Base-by-base conservation (phyloP, 2,329 filamentous ascomycete species). In the Xylaria sp. region DNA sequence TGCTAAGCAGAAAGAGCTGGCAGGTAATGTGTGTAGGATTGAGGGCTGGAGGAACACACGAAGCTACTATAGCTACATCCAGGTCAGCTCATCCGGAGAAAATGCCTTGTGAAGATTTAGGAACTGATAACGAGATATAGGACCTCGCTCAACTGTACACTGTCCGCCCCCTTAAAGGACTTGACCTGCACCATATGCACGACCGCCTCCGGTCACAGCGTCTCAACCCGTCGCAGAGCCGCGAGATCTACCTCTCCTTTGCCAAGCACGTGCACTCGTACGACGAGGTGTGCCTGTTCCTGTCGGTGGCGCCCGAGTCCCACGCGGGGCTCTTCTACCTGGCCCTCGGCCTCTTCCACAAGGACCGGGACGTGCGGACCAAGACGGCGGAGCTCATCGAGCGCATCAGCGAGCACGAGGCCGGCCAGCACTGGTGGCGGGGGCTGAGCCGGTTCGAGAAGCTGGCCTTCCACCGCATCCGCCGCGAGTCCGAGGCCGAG, bases 31-130 rank as follows among this genome's bases (percentile, higher is more conserved):
- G 43, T 91, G 90, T 52, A 83, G 94, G 52, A 95, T 99, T 57
- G 94, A 99, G 75, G 94, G 93, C 52, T 99, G 94, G 94, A 86
- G 94, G 63, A 95, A 91, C 60, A 97, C 94, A 1, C 83, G 94
- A 56, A 96, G 91, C 67, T 99, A 99, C 70, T 96, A 95, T 74
- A 92, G 90, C 62, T 97, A 91, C 69, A 93, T 97, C 60, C 91
- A 96, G 77, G 90, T 87, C 72, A 64, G 77, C 38, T n/a, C 11
- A 34, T 34, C 29, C 20, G 2, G 2, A 29, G 44, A 34, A 49
- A 7, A 34, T 20, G 24, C 44, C 29, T 21, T 44, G 5, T 18
- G 63, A 71, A 38, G 68, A 70, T 57, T 72, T 71, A 51, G 69
- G 52, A 68, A 75, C 61, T 73, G 72, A 67, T 67, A 69, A 47